Evolutionary conservation across 2,329 filamentous ascomycete species (phyloP), one percentile per base, ranked within the genome.

Genomic region (Trichothecium sympodiale): DNA sequence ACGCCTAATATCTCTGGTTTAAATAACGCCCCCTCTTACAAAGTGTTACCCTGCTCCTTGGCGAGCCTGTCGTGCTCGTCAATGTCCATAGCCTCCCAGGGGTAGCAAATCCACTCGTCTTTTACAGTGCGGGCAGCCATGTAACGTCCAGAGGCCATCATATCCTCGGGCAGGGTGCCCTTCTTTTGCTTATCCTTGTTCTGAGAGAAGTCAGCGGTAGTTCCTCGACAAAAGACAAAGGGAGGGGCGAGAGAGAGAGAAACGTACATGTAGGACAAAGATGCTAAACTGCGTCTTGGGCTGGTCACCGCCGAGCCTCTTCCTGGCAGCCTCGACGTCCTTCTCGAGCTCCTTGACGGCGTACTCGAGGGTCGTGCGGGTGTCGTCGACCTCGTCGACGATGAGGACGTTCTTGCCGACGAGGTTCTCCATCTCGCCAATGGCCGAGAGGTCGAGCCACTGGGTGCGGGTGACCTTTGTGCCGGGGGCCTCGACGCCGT

Each of bases 41-140:
- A 4, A 20, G 23, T 14, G 34, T 55, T 54, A 17, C 45, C 46
- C 47, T 65, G 59, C 48, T 66, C 59, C 42, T 64, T 64, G 14
- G 86, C 83, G 39, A 80, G 56, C 41, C 65, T 61, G 61, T 96
- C 89, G 57, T 95, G 89, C 70, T 88, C 84, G 18, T 94, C 86
- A 53, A 96, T 95, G 56, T 95, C 84, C 25, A 64, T 81, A 30
- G 91, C 91, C 67, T 96, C 91, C 91, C 91, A 98, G 13, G 91
- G 91, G 64, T 98, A 98, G 71, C 86, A 93, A 57, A 96, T 96
- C 91, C 91, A 98, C 46, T 87, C 80, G 61, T 98, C 89, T n/a
- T 74, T 75, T 23, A 93, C 83, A 5, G 89, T 96, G 54, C 81
- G 69, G 16, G 91, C 86, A 16, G 91, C 91, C 46, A 83, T 61